Evolutionary conservation across 1,284 basidiomycete genomes (phyloP).

Genomic region (Heterobasidion occidentale): DNA sequence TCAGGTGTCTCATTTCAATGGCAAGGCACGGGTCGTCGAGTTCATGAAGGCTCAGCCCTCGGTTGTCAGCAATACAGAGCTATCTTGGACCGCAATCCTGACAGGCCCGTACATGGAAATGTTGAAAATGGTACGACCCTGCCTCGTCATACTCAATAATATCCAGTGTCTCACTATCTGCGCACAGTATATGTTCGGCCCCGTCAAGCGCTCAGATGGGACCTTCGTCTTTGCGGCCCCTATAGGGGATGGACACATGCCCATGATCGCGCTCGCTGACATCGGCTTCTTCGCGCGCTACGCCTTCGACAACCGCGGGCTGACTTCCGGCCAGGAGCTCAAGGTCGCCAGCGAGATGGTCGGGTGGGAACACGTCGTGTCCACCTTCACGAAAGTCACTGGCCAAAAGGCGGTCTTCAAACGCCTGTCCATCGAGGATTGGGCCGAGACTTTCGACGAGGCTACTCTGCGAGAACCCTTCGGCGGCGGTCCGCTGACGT

Average conservation of each 20-base stretch:
- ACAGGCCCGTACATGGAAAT: slow-evolving; percentile 40
- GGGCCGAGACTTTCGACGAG: slow-evolving; percentile 26
- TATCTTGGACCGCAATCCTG: slow-evolving; percentile 33
- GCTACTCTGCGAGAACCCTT: slow-evolving; percentile 27
- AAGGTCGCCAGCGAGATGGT: slow-evolving; percentile 36
- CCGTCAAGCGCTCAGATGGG: slow-evolving; percentile 30
- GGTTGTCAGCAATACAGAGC: slow-evolving; percentile 21
- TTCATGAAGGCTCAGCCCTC: slow-evolving; percentile 35
- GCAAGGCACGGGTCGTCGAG: slow-evolving; percentile 36
- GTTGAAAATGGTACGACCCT: slow-evolving; percentile 25
- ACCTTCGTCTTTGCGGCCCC: slow-evolving; percentile 27
- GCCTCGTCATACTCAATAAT: not conserved
- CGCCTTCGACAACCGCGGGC: slow-evolving; percentile 34
- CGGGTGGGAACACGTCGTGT: slow-evolving; percentile 33
- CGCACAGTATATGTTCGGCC: slow-evolving; percentile 29
- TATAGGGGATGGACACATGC: slow-evolving; percentile 18
- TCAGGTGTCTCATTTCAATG: slow-evolving; percentile 29
- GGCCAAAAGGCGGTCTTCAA: slow-evolving; percentile 31
- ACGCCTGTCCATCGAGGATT: slow-evolving; percentile 31
- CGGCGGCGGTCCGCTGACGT: slow-evolving; percentile 23
- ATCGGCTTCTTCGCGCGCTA: slow-evolving; percentile 17
- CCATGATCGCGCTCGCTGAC: slow-evolving; percentile 21
- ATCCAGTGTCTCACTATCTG: not conserved
- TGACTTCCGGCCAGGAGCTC: slow-evolving; percentile 32
- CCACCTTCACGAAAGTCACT: slow-evolving; percentile 36